Conservation (phyloP, 2,329 filamentous ascomycete species). For the Diaporthe destruens region DNA sequence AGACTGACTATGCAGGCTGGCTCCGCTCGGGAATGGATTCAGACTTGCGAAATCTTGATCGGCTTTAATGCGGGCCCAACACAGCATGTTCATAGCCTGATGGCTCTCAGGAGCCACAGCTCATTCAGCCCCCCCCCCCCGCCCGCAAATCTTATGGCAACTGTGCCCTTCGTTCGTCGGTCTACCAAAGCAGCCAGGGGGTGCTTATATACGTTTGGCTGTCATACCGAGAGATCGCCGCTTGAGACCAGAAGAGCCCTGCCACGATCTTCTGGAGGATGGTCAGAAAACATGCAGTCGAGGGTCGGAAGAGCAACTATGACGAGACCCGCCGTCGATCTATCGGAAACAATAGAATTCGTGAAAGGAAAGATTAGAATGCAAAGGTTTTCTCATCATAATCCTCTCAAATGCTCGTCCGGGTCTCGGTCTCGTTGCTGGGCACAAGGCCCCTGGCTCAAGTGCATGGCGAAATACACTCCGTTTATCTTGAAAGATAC, state of each 20-base stretch:
- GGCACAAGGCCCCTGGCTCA: background rate
- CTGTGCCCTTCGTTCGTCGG: background rate
- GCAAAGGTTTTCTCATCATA: no score
- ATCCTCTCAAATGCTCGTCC: background rate
- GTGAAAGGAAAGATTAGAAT: background rate
- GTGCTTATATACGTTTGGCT: background rate
- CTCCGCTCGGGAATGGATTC: background rate
- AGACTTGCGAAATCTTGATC: background rate
- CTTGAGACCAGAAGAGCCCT: background rate
- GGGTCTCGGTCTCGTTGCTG: background rate
- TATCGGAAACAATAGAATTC: slow-evolving; percentile 7
- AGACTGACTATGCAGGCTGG: slow-evolving; percentile 15
- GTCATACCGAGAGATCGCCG: slow-evolving; percentile 11
- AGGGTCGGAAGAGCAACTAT: background rate
- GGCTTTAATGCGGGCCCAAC: background rate
- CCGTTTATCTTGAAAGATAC: no score
- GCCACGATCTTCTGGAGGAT: background rate
- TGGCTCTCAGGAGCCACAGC: background rate
- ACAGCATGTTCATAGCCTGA: background rate
- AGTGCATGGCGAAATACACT: no score
- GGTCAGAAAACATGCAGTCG: background rate
- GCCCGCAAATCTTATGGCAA: background rate
- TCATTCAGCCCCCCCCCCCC: background rate
- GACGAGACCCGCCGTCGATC: background rate
- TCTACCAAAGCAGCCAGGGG: slow-evolving; percentile 20